phyloP scores from a whole-genome alignment of 345 rosid species.

The Sisymbrium irio region DNA sequence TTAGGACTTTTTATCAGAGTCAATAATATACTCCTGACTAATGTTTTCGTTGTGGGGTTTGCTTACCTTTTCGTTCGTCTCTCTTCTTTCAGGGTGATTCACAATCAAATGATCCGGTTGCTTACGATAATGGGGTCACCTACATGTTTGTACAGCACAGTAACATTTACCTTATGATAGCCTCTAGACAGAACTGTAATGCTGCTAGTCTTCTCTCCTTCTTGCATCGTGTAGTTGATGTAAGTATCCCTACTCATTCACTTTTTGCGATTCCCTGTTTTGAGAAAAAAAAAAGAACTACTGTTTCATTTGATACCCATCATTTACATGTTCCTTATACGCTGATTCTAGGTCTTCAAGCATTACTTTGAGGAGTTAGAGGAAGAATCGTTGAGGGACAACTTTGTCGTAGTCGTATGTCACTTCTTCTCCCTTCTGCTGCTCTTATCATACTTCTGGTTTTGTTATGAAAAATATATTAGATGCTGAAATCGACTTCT shows the following conservation, averaged over 20 bases:
- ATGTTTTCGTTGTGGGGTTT: not conserved
- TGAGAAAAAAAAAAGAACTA: not conserved
- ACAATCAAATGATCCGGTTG: conserved; percentile 97
- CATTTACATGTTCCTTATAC: not conserved
- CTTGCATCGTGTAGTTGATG: conserved; percentile 91
- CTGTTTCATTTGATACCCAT: not conserved
- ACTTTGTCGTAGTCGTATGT: conserved; percentile 97
- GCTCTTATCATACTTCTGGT: not conserved
- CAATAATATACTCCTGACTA: too few species aligned
- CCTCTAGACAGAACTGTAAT: conserved; percentile 92
- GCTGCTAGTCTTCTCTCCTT: conserved; percentile 91
- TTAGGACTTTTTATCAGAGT: conserved; percentile 2
- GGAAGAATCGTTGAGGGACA: conserved; percentile 95
- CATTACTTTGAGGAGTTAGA: conserved; percentile 97
- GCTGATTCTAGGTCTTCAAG: conserved; percentile 60
- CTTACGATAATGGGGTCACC: conserved; percentile 85
- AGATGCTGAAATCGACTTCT: conserved; percentile 15
- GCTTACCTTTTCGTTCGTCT: not conserved
- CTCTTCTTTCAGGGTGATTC: conserved; percentile 73
- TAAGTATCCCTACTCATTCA: conserved; percentile 36
- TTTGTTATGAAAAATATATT: not conserved
- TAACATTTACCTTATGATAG: conserved; percentile 86
- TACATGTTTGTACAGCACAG: conserved; percentile 95
- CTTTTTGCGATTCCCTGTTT: not conserved
- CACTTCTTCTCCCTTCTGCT: not conserved